Evolutionary conservation across 768 basidiomycete species (phyloP), one percentile per base, ranked within the genome.

Genomic region (Lepiota subincarnata): DNA sequence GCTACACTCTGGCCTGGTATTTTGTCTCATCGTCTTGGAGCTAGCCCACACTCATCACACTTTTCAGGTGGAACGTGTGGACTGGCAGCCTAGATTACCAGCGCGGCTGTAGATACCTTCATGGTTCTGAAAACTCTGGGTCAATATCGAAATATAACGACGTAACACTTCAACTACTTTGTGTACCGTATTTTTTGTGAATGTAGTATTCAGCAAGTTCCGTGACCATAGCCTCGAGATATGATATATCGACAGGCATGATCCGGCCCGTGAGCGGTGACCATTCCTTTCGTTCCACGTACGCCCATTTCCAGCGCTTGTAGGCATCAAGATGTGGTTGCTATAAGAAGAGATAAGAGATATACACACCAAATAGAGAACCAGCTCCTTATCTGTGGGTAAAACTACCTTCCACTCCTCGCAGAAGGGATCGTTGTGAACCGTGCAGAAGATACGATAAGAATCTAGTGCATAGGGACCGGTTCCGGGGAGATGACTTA

Each of bases 261-360:
- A 74, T 58, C 4, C 72, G 70, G 0, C 83, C 83, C 19, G 57
- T 48, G 7, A 60, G 68, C 0, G 82, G 73, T 24, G 68, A 68
- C 83, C 83, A 86, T 53, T 75, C 61, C 54, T 72, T 74, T 5
- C 70, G 67, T 49, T 83, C 80, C 28, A 73, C 68, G 31, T 73
- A 71, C 1, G 86, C 86, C 87, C 87, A 89, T 64, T 81, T 82
- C 87, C 86, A 89, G 55, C 74, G 80, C 87, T 89, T 54, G 35
- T 31, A 2, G 5, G 20, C 18, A 3, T 48, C 31, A 13, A 12
- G 39, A 37, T 31, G 38, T 19, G 26, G 37, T 7, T 50, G 16
- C 6, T 3, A 42, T 5, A 13, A 12, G 10, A 18, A n/a, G 5
- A 13, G 4, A 41, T 14, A 18, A n/a, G 5, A 13, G 4, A 41